Evolutionary conservation across 805 yeast species (phyloP).

Genomic region (Hanseniaspora occidentalis): DNA sequence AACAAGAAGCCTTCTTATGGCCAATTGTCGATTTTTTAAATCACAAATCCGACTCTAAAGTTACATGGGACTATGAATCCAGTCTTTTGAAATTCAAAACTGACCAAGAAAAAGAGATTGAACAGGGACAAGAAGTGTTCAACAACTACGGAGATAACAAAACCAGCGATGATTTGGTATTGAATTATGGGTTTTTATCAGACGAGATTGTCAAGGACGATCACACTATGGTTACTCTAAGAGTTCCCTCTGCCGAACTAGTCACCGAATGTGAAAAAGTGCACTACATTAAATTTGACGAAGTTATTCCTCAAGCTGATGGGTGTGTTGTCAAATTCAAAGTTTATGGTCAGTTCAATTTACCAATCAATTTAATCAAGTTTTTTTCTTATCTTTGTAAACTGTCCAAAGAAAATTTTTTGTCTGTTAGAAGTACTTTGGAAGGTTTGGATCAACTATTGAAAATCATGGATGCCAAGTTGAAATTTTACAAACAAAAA

Average conservation of each 20-base stretch:
- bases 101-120: constrained; percentile 1
- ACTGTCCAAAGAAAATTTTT: constrained; percentile 32
- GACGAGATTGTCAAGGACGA: constrained; percentile 46
- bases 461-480: constrained; percentile 39
- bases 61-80: constrained; percentile 40
- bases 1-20: constrained; percentile 51
- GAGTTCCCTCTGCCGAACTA: constrained; percentile 27
- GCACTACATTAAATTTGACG: constrained; percentile 29
- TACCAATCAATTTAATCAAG: constrained; percentile 35
- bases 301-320: constrained; percentile 25
- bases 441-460: constrained; percentile 49
- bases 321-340: constrained; percentile 29
- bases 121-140: constrained; percentile 38
- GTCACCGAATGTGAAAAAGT: constrained; percentile 25
- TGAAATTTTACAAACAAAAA: constrained; percentile 27
- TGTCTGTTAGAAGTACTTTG: constrained; percentile 41
- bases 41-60: constrained; percentile 49
- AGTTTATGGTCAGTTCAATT: constrained; percentile 10
- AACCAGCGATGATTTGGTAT: constrained; percentile 68
- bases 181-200: constrained; percentile 72
- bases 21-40: constrained; percentile 75
- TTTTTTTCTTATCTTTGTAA: constrained; percentile 45
- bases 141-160: constrained; percentile 76
- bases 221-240: constrained; percentile 44
- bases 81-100: neutral